Percentiles rank a stretch among this genome's conserved stretches.
Conservation (phyloP, 805 yeast genomes). For the Metschnikowia lochheadii region DNA sequence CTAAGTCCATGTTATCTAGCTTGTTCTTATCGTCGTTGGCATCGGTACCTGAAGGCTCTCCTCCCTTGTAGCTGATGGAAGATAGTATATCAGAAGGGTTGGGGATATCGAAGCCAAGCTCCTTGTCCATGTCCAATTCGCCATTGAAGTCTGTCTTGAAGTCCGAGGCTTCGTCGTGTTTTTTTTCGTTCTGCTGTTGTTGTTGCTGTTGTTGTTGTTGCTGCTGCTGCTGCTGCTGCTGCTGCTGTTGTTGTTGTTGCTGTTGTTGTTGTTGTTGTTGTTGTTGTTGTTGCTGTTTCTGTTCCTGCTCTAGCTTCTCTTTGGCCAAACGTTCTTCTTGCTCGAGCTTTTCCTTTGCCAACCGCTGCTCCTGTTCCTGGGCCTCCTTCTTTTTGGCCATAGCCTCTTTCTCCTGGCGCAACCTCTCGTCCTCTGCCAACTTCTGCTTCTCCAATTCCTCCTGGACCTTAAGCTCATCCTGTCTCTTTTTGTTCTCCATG, state of each 20-base stretch:
- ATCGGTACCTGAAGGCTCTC: constrained; percentile 1
- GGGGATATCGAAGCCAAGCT: constrained; percentile 22
- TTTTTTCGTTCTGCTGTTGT: constrained; percentile 17
- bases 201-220: constrained; percentile 12
- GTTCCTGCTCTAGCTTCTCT: constrained; percentile 20
- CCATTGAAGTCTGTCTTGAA: constrained; percentile 21
- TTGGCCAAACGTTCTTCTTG: constrained; percentile 6
- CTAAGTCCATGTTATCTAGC: constrained; percentile 21
- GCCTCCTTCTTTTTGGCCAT: constrained; percentile 16
- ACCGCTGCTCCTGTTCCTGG: constrained; percentile 20
- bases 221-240: constrained; percentile 15
- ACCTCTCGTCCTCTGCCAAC: constrained; percentile 27
- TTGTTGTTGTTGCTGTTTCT: not conserved
- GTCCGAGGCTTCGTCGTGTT: constrained; percentile 12
- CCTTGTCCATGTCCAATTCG: constrained; percentile 21
- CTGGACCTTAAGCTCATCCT: constrained; percentile 36
- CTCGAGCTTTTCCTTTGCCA: constrained; percentile 17
- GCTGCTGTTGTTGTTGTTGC: constrained; percentile 19
- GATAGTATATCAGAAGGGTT: constrained; percentile 32
- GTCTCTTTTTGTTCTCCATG: constrained; percentile 38
- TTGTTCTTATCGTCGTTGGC: constrained; percentile 2
- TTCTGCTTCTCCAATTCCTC: constrained; percentile 33
- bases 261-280: constrained; percentile 16
- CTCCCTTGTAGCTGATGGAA: constrained; percentile 22
- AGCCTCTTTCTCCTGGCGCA: constrained; percentile 21